These are phyloP conservation scores for Trichoderma afroharzianum DNA, from an alignment of 2,329 filamentous ascomycete genomes.

Conservation along the genomic window DNA sequence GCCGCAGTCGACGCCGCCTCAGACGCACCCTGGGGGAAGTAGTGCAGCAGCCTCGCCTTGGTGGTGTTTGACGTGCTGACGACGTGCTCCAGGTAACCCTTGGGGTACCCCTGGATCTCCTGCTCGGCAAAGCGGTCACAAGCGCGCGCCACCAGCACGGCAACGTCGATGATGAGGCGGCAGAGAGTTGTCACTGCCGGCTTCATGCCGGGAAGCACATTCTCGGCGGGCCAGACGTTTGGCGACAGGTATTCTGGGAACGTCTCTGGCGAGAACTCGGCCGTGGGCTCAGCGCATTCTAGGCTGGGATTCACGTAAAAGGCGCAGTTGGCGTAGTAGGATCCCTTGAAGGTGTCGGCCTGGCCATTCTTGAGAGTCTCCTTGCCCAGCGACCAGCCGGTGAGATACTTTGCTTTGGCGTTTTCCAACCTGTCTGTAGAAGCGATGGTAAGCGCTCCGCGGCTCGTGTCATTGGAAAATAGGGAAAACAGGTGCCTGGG, in stretches of 20 bases:
- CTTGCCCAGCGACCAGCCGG: slow-evolving; percentile 77
- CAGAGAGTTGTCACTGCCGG: slow-evolving; percentile 72
- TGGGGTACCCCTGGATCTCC: slow-evolving; percentile 72
- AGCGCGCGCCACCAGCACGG: slow-evolving; percentile 81
- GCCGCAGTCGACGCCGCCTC: slow-evolving; percentile 24
- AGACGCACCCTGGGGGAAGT: slow-evolving; percentile 65
- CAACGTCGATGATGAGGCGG: slow-evolving; percentile 81
- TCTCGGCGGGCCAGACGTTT: slow-evolving; percentile 79
- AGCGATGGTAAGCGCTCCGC: background rate
- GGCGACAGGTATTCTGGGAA: slow-evolving; percentile 87
- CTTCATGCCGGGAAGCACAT: slow-evolving; percentile 71
- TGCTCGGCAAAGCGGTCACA: slow-evolving; percentile 81
- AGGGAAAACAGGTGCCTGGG: background rate
- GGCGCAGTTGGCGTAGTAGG: slow-evolving; percentile 79
- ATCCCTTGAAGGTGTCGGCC: slow-evolving; percentile 77
- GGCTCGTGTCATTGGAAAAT: background rate
- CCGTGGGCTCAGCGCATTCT: slow-evolving; percentile 58
- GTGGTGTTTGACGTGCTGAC: slow-evolving; percentile 82
- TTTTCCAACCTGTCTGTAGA: slow-evolving; percentile 54
- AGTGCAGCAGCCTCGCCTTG: slow-evolving; percentile 89
- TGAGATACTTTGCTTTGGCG: slow-evolving; percentile 59
- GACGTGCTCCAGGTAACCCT: slow-evolving; percentile 79
- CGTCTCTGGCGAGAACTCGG: slow-evolving; percentile 54
- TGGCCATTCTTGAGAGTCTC: slow-evolving; percentile 75
- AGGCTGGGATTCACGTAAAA: slow-evolving; percentile 66